Conservation (phyloP, 106 monocot genomes). For the Dioscorea dumetorum region DNA sequence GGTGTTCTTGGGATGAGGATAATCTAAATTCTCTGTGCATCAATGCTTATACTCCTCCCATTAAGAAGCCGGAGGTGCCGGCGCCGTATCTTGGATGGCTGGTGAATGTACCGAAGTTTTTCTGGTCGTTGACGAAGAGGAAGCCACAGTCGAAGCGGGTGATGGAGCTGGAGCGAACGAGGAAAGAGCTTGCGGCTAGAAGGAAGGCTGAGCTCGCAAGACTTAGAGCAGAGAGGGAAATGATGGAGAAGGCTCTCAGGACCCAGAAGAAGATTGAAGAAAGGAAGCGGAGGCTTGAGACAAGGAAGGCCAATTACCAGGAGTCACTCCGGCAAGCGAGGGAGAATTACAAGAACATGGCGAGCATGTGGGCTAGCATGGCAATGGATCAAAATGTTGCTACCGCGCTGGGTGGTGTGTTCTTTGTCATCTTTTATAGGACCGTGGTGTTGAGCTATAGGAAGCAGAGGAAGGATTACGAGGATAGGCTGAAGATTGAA, state of each 20-base stretch:
- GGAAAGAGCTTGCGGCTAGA: constrained; percentile 46
- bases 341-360: constrained; percentile 57
- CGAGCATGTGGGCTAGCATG: constrained; percentile 48
- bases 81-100: constrained; percentile 48
- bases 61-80: constrained; percentile 57
- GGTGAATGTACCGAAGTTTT: constrained; percentile 12
- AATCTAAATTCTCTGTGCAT: constrained; percentile 48
- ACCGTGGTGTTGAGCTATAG: constrained; percentile 73
- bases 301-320: constrained; percentile 38
- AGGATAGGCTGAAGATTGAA: constrained; percentile 84
- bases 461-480: constrained; percentile 79
- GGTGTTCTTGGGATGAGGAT: constrained; percentile 53
- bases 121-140: constrained; percentile 20
- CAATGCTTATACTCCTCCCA: constrained; percentile 72
- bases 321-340: constrained; percentile 58
- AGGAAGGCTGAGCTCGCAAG: constrained; percentile 37
- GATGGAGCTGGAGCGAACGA: constrained; percentile 43
- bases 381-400: constrained; percentile 56
- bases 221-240: constrained; percentile 42
- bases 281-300: constrained; percentile 36
- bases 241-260: constrained; percentile 42
- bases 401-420: constrained; percentile 45
- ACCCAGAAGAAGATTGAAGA: constrained; percentile 61
- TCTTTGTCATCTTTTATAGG: constrained; percentile 66
- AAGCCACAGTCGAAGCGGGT: constrained; percentile 56